Percentiles rank a stretch among this genome's conserved stretches.
Evolutionary conservation across 140 eudicot genomes (phyloP).

Genomic region (Anethum foeniculum): DNA sequence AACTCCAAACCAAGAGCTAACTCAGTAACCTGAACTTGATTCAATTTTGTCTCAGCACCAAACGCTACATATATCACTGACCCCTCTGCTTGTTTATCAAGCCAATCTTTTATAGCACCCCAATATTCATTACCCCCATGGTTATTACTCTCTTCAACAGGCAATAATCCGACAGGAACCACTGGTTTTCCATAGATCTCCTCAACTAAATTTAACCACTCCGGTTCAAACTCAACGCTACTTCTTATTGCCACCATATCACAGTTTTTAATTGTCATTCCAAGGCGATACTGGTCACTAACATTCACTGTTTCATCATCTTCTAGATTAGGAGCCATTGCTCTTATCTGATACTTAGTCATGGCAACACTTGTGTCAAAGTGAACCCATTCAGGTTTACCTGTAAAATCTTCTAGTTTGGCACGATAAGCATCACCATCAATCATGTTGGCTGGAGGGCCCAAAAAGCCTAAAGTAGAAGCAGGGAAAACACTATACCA

Average conservation of each 20-base stretch:
- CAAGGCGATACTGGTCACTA: neutral
- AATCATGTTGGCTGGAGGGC: neutral
- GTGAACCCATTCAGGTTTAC: neutral
- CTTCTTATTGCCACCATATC: slow-evolving; percentile 8
- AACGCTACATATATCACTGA: slow-evolving; percentile 22
- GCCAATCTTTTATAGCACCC: slow-evolving; percentile 4
- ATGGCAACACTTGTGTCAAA: neutral
- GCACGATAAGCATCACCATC: neutral
- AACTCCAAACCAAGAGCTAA: slow-evolving; percentile 22
- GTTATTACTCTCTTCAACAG: neutral
- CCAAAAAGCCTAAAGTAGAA: neutral
- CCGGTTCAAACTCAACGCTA: slow-evolving; percentile 7
- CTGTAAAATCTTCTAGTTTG: neutral
- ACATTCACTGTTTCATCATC: neutral
- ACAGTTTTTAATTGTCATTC: neutral
- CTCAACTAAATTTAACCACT: slow-evolving; percentile 1
- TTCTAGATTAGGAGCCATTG: neutral
- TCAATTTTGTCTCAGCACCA: slow-evolving; percentile 3
- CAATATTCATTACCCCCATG: neutral
- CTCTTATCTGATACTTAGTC: neutral
- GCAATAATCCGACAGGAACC: slow-evolving; percentile 13
- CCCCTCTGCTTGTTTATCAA: slow-evolving; percentile 6
- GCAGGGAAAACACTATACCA: slow-evolving; percentile 1
- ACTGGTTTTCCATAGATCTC: slow-evolving; percentile 8
- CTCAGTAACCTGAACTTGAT: slow-evolving; percentile 16